phyloP scores from a whole-genome alignment of 352 stramenopile species.

The Phytophthora vignae region DNA sequence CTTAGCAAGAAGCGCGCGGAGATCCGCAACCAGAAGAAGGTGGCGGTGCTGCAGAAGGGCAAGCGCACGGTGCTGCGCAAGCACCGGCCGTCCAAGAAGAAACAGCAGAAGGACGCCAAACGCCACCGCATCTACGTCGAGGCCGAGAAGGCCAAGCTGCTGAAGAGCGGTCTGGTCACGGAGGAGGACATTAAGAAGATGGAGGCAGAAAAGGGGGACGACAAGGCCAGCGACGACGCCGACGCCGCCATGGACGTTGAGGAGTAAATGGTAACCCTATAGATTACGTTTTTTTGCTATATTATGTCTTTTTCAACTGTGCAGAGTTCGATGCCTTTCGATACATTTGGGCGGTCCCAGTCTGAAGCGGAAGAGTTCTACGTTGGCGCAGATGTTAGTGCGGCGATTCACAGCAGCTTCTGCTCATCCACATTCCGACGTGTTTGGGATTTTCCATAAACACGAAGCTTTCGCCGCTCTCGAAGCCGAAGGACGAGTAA shows the following conservation, averaged over 20 bases:
- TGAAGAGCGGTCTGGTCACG: constrained; percentile 82
- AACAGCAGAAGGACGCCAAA: constrained; percentile 86
- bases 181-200: constrained; percentile 88
- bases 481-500: constrained; percentile 46
- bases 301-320: constrained; percentile 30
- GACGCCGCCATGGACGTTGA: constrained; percentile 60
- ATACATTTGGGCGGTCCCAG: too few relatives aligned
- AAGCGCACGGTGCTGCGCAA: constrained; percentile 68
- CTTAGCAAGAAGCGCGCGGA: constrained; percentile 85
- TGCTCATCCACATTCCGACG: constrained; percentile 40
- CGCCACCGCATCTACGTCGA: constrained; percentile 76
- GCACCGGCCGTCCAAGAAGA: constrained; percentile 84
- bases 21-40: constrained; percentile 85
- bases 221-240: constrained; percentile 44
- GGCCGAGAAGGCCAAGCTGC: constrained; percentile 76
- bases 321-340: too few relatives aligned
- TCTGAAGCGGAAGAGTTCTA: too few relatives aligned
- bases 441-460: constrained; percentile 44
- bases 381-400: too few relatives aligned
- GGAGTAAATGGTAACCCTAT: constrained; percentile 55
- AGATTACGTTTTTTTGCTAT: constrained; percentile 39
- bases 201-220: constrained; percentile 54
- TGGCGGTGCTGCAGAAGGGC: constrained; percentile 65
- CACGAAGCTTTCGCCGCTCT: constrained; percentile 21
- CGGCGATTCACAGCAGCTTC: constrained; percentile 14